A percentile compares a stretch with the other conserved stretches of the same genome.
phyloP scores from a whole-genome alignment of 2,329 filamentous ascomycete species.

The Epichloe baconii region DNA sequence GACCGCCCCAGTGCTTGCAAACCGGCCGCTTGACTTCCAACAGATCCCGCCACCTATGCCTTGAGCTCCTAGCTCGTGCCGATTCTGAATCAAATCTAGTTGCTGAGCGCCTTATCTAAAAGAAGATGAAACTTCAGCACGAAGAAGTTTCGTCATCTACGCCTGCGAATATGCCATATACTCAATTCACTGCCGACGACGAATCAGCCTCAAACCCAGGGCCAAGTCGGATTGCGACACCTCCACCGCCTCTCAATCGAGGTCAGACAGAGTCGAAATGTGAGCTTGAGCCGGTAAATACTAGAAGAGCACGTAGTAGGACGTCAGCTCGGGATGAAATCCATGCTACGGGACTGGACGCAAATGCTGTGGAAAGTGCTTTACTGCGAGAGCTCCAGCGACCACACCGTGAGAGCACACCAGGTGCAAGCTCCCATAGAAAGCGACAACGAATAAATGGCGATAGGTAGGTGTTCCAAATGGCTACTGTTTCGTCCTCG shows the following conservation, averaged over 20 bases:
- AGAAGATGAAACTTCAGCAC: not conserved
- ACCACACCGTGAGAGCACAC: slow-evolving; percentile 38
- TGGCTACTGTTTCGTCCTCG: not conserved
- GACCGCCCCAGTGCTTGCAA: not conserved
- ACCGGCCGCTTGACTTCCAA: not conserved
- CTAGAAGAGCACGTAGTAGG: slow-evolving; percentile 22
- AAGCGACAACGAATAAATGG: slow-evolving; percentile 48
- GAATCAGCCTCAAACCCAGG: not conserved
- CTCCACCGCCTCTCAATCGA: slow-evolving; percentile 31
- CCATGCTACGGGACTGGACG: slow-evolving; percentile 29
- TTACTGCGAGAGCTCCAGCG: slow-evolving; percentile 38
- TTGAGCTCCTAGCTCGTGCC: slow-evolving; percentile 6
- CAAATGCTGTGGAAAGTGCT: slow-evolving; percentile 36
- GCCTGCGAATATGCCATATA: slow-evolving; percentile 14
- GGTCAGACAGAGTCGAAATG: slow-evolving; percentile 28
- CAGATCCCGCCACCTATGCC: slow-evolving; percentile 11
- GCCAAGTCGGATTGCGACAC: slow-evolving; percentile 28
- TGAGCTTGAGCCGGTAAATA: slow-evolving; percentile 22
- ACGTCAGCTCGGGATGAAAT: slow-evolving; percentile 23
- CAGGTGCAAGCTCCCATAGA: slow-evolving; percentile 40
- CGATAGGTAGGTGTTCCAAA: slow-evolving; percentile 36
- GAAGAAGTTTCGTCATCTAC: slow-evolving; percentile 14
- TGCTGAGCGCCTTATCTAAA: not conserved
- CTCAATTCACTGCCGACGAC: not conserved
- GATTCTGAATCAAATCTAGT: not conserved